Evolutionary conservation across 2,329 filamentous ascomycete species (phyloP), one percentile per base, ranked within the genome.

Genomic region (Diaporthe aspalathi): DNA sequence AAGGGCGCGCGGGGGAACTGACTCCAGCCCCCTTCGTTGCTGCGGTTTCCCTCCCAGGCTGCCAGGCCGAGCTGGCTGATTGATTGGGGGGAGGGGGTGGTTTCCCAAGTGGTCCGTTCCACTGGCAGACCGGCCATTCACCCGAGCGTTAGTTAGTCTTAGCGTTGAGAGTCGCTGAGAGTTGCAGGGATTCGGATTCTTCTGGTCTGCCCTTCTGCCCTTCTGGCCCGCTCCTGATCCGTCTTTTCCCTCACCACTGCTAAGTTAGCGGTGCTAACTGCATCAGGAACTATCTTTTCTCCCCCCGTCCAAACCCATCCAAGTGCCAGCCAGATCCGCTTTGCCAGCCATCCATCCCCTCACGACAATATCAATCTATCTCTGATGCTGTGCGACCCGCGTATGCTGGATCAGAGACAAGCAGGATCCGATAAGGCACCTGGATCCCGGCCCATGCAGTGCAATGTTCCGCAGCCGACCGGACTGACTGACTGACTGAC

Each of bases 1-100:
- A 62, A 32, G 57, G 57, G 57, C 40, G 57, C 40, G 40, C 57
- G 40, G 57, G 57, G 57, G 40, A 47, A 62, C 57, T 62, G 57
- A 47, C 40, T 62, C 57, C 57, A 40, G 57, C 47, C 40, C 40
- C 57, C 38, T n/a, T n/a, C 57, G 57, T 35, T 49, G 57, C 57
- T 63, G 57, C 57, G 57, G 57, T 49, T 63, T 22, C 57, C 57
- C 57, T 63, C 20, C 57, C 40, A 45, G 57, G 5, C 57, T 27
- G 57, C 57, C 40, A 45, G 57, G 5, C 57, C 40, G 57, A 63
- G 57, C 57, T 49, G 43, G n/a, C n/a, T n/a, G n/a, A n/a, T n/a
- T n/a, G n/a, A n/a, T n/a, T n/a, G n/a, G n/a, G n/a, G n/a, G n/a
- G n/a, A n/a, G n/a, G n/a, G n/a, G n/a, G n/a, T n/a, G n/a, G n/a